Evolutionary conservation across 2,329 filamentous ascomycete species (phyloP).

Genomic region (Trichoderma afroharzianum): DNA sequence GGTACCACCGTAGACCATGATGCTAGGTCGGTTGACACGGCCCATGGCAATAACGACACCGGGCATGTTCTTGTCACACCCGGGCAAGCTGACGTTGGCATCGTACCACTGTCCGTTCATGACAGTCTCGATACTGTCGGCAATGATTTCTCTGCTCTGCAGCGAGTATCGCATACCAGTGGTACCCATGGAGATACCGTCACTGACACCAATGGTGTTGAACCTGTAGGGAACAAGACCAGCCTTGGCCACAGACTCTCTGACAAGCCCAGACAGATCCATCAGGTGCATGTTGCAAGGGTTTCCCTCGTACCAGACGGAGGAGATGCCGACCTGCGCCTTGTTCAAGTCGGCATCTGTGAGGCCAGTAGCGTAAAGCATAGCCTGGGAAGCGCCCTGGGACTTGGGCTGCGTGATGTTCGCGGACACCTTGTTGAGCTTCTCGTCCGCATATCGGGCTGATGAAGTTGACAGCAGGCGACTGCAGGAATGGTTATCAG

Average conservation of each 20-base stretch:
- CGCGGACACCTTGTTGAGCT: conserved; percentile 80
- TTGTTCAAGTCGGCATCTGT: conserved; percentile 87
- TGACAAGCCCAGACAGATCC: conserved; percentile 76
- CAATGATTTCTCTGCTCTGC: conserved; percentile 93
- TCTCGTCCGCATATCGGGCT: conserved; percentile 46
- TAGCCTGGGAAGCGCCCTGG: conserved; percentile 96
- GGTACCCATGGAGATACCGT: conserved; percentile 98
- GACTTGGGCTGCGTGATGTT: conserved; percentile 95
- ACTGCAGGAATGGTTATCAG: conserved; percentile 28
- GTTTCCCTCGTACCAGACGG: conserved; percentile 97
- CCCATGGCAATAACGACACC: conserved; percentile 92
- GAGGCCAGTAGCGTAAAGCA: conserved; percentile 95
- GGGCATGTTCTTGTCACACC: conserved; percentile 99
- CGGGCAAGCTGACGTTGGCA: conserved; percentile 91
- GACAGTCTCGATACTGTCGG: conserved; percentile 97
- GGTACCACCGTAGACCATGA: conserved; percentile 97
- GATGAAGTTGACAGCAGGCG: conserved; percentile 51
- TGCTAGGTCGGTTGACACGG: conserved; percentile 83
- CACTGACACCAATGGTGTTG: conserved; percentile 97
- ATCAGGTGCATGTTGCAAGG: conserved; percentile 99
- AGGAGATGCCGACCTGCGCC: conserved; percentile 95
- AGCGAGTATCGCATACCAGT: conserved; percentile 94
- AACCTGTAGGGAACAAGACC: conserved; percentile 93
- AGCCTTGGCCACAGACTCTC: conserved; percentile 59
- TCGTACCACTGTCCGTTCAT: conserved; percentile 99